These are phyloP conservation scores for Marchantia paleacea DNA, from an alignment of 225 moss, liverwort and hornwort genomes.

Conservation along the genomic window DNA sequence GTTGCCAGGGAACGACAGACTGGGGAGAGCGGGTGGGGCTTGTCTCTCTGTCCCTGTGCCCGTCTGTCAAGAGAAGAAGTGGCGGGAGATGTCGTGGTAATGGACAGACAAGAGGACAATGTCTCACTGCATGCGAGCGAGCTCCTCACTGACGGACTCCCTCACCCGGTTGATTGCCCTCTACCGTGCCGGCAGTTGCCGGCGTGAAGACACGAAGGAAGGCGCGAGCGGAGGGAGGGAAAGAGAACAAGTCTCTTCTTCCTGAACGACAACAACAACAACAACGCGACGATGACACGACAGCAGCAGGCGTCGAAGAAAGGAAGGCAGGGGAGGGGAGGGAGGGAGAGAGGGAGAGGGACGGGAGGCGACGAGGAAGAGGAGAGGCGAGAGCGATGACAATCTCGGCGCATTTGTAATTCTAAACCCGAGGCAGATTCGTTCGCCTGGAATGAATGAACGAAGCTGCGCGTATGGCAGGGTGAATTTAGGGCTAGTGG, in stretches of 20 bases:
- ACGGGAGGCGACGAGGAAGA: background rate
- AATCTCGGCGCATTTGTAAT: background rate
- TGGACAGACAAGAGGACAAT: too few relatives aligned
- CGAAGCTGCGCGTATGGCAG: too few relatives aligned
- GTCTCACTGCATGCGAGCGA: too few relatives aligned
- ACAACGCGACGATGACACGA: background rate
- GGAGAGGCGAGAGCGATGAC: too few relatives aligned
- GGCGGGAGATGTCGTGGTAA: too few relatives aligned
- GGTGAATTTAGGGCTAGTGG: slow-evolving; percentile 1
- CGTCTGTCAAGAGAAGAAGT: too few relatives aligned
- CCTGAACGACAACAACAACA: background rate
- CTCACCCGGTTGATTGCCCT: too few relatives aligned
- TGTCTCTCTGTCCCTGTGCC: too few relatives aligned
- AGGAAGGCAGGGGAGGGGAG: background rate
- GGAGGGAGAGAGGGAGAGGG: background rate
- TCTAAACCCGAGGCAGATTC: background rate
- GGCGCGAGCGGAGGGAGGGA: background rate
- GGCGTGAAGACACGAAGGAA: slow-evolving; percentile 4
- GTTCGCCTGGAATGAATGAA: background rate
- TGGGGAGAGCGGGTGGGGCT: too few relatives aligned
- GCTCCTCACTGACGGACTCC: too few relatives aligned
- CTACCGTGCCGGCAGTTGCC: slow-evolving; percentile 18
- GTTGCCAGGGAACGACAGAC: too few relatives aligned
- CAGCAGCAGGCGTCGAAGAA: background rate
- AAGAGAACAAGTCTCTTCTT: background rate